Percentiles rank a stretch among this genome's conserved stretches.
Evolutionary conservation across 495 filamentous ascomycete genomes (phyloP).

Genomic region (Symbiotaphrina buchneri): DNA sequence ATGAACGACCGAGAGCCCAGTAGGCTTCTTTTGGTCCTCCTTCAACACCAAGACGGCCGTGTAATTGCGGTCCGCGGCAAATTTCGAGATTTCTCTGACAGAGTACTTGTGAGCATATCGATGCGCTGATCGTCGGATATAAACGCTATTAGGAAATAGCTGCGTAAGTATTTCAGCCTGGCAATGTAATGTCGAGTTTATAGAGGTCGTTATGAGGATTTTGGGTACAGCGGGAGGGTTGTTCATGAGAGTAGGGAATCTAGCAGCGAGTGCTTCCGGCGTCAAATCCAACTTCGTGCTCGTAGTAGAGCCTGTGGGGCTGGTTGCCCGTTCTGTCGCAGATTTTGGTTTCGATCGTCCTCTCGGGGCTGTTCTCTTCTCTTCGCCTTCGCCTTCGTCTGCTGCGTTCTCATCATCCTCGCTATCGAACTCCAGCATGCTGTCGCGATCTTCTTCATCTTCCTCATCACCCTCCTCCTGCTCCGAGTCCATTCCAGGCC

Average conservation of each 20-base stretch:
- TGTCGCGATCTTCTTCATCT: conserved; percentile 42
- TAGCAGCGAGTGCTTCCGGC: conserved; percentile 14
- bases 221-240: conserved; percentile 38
- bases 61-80: conserved; percentile 59
- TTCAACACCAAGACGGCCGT: conserved; percentile 61
- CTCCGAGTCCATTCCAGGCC: conserved; percentile 18
- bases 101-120: conserved; percentile 68
- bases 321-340: conserved; percentile 5
- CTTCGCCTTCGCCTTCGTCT: conserved; percentile 20
- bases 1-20: conserved; percentile 59
- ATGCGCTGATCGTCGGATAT: conserved; percentile 67
- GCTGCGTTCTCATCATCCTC: conserved; percentile 24
- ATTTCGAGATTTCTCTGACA: conserved; percentile 69
- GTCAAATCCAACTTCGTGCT: conserved; percentile 15
- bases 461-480: conserved; percentile 20
- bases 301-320: conserved; percentile 2
- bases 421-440: conserved; percentile 39
- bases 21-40: conserved; percentile 64
- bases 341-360: conserved; percentile 4
- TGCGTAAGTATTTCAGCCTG: conserved; percentile 55
- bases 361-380: conserved; percentile 12
- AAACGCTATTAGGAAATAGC: conserved; percentile 70
- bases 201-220: conserved; percentile 70
- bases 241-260: conserved; percentile 64
- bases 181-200: conserved; percentile 67